phyloP scores from a whole-genome alignment of 2,329 filamentous ascomycete species.

The Ambrosiella xylebori region DNA sequence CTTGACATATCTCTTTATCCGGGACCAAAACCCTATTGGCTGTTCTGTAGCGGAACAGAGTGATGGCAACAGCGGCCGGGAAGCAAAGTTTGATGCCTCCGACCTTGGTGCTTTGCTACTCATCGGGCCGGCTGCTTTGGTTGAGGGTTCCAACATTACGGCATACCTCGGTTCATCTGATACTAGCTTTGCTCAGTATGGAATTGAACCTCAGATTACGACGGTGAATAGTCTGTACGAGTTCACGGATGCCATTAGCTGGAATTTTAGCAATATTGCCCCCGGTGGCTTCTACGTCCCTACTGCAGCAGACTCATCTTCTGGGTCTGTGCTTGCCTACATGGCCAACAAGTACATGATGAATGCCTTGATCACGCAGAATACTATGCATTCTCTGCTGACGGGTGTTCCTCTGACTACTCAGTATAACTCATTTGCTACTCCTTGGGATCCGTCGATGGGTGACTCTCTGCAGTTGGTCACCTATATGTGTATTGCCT shows the following conservation, averaged over 20 bases:
- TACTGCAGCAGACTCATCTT: slow-evolving; percentile 26
- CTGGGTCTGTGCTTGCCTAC: slow-evolving; percentile 52
- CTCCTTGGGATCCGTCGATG: slow-evolving; percentile 49
- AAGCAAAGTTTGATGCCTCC: slow-evolving; percentile 20
- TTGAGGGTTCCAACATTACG: slow-evolving; percentile 1
- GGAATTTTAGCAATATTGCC: slow-evolving; percentile 48
- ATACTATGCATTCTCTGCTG: slow-evolving; percentile 47
- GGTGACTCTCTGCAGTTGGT: slow-evolving; percentile 64
- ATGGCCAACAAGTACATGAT: slow-evolving; percentile 42
- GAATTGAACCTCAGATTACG: slow-evolving; percentile 1
- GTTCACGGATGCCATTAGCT: slow-evolving; percentile 48
- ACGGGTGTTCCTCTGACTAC: slow-evolving; percentile 52
- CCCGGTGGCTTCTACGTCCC: slow-evolving; percentile 70
- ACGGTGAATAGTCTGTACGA: slow-evolving; percentile 43
- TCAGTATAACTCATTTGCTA: slow-evolving; percentile 58
- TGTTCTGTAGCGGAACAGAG: slow-evolving; percentile 23
- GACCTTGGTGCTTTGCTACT: slow-evolving; percentile 15
- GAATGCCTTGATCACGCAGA: slow-evolving; percentile 45
- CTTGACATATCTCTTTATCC: slow-evolving; percentile 60
- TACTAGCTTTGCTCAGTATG: slow-evolving; percentile 8
- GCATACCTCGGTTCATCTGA: slow-evolving; percentile 6
- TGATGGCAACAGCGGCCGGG: slow-evolving; percentile 19
- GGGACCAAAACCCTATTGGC: slow-evolving; percentile 24
- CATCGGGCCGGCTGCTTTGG: slow-evolving; percentile 1
- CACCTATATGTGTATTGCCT: slow-evolving; percentile 63